Evolutionary conservation across 1,284 basidiomycete genomes (phyloP).

Genomic region (Pascua sp.): DNA sequence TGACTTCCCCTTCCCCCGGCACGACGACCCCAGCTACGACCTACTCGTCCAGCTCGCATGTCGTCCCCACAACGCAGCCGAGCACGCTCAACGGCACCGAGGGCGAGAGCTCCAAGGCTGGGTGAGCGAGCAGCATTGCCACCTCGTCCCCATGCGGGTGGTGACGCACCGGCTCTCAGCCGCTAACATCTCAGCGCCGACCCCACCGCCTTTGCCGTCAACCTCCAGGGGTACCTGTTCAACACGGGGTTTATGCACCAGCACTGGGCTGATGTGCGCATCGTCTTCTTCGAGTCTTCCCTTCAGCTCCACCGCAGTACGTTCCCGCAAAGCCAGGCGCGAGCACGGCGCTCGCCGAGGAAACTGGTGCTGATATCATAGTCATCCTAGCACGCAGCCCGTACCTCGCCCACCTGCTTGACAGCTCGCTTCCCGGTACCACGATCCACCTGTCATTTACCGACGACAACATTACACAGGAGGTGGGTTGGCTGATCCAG

Average conservation of each 20-base stretch:
- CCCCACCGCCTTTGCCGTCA: slow-evolving; percentile 9
- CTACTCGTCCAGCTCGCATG: neutral
- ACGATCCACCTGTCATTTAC: slow-evolving; percentile 69
- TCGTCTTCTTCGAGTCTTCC: slow-evolving; percentile 35
- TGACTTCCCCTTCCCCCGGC: neutral
- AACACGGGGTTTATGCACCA: slow-evolving; percentile 37
- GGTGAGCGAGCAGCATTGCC: neutral
- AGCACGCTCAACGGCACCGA: too few relatives aligned
- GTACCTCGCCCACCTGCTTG: slow-evolving; percentile 77
- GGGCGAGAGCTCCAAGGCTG: neutral
- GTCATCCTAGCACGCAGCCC: slow-evolving; percentile 81
- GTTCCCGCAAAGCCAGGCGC: slow-evolving; percentile 10
- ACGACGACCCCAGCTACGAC: slow-evolving; percentile 8
- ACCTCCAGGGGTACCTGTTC: slow-evolving; percentile 27
- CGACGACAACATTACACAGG: slow-evolving; percentile 72
- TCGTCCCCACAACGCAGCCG: too few relatives aligned
- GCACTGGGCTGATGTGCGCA: slow-evolving; percentile 41
- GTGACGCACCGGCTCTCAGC: too few relatives aligned
- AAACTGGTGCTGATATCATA: slow-evolving; percentile 36
- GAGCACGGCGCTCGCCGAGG: neutral
- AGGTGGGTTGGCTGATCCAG: slow-evolving; percentile 56
- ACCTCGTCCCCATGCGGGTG: neutral
- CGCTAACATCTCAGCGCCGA: neutral
- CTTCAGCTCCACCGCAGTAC: slow-evolving; percentile 44
- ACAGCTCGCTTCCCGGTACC: slow-evolving; percentile 58